phyloP scores from a whole-genome alignment of 495 filamentous ascomycete genomes.

The Hyaloscypha variabilis region DNA sequence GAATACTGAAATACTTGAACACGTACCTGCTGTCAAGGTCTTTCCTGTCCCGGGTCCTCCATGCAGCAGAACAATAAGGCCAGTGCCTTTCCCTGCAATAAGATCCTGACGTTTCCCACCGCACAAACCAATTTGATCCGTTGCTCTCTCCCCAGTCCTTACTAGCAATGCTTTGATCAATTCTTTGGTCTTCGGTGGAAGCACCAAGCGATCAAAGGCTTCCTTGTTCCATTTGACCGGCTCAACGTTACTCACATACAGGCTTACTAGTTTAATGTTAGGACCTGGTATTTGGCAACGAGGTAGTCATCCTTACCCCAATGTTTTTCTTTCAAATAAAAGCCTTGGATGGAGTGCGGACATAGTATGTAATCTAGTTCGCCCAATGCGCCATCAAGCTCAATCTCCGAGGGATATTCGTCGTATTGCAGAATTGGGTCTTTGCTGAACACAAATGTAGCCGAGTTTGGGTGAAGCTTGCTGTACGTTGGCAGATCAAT shows the following conservation, averaged over 20 bases:
- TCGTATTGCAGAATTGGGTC: background rate
- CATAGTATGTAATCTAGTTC: no score
- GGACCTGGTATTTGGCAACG: constrained; percentile 56
- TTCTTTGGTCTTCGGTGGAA: constrained; percentile 17
- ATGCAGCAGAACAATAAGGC: constrained; percentile 27
- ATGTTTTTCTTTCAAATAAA: constrained; percentile 45
- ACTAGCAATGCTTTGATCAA: constrained; percentile 17
- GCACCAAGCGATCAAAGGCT: constrained; percentile 12
- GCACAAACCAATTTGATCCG: background rate
- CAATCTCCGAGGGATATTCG: background rate
- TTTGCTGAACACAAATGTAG: background rate
- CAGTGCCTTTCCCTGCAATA: constrained; percentile 19
- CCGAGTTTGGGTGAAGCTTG: constrained; percentile 7
- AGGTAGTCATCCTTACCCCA: constrained; percentile 58
- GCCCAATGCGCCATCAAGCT: background rate
- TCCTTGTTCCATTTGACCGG: constrained; percentile 32
- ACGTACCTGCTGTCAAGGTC: constrained; percentile 49
- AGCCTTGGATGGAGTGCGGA: constrained; percentile 17
- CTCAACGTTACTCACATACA: constrained; percentile 33
- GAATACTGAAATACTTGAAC: constrained; percentile 1
- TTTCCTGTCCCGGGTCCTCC: constrained; percentile 61
- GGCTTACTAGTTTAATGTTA: constrained; percentile 57
- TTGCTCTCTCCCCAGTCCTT: background rate
- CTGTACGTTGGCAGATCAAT: constrained; percentile 18
- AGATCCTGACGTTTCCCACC: constrained; percentile 9